Conservation (phyloP, 2,329 filamentous ascomycete genomes). For the Beauveria medogensis region DNA sequence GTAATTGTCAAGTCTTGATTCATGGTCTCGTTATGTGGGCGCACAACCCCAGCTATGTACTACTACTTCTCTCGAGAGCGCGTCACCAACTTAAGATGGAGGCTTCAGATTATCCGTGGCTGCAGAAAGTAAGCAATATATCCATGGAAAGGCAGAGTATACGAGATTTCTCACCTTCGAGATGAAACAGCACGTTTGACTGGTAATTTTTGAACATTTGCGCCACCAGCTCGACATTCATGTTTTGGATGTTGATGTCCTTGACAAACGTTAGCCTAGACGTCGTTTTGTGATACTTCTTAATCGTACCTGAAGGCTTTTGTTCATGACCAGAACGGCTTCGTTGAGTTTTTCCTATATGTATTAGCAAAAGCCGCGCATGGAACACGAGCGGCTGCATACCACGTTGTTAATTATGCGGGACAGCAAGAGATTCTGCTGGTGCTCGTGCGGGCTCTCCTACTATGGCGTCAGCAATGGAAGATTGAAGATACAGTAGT, state of each 20-base stretch:
- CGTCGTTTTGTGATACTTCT: background rate
- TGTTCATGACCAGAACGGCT: constrained; percentile 86
- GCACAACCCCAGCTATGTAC: background rate
- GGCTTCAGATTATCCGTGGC: constrained; percentile 80
- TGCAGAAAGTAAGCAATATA: constrained; percentile 27
- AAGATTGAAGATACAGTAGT: background rate
- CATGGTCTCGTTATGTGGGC: background rate
- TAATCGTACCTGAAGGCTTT: constrained; percentile 64
- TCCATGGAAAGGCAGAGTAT: background rate
- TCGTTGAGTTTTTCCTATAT: constrained; percentile 92
- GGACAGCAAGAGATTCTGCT: constrained; percentile 86
- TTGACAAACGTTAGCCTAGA: constrained; percentile 26
- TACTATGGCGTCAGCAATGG: constrained; percentile 20
- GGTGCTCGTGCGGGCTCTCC: constrained; percentile 97
- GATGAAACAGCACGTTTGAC: constrained; percentile 91
- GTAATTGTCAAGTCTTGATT: background rate
- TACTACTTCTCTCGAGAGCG: background rate
- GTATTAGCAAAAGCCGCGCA: background rate
- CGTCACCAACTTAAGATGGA: constrained; percentile 44
- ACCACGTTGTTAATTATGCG: constrained; percentile 98
- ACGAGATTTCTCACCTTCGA: constrained; percentile 62
- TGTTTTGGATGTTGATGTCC: constrained; percentile 98
- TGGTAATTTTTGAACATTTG: constrained; percentile 99
- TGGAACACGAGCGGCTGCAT: constrained; percentile 31
- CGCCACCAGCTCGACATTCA: constrained; percentile 95